Percentiles rank a stretch among this genome's conserved stretches.
These are phyloP conservation scores for Schizopora paradoxa DNA, from an alignment of 1,284 basidiomycete genomes.

Conservation along the genomic window DNA sequence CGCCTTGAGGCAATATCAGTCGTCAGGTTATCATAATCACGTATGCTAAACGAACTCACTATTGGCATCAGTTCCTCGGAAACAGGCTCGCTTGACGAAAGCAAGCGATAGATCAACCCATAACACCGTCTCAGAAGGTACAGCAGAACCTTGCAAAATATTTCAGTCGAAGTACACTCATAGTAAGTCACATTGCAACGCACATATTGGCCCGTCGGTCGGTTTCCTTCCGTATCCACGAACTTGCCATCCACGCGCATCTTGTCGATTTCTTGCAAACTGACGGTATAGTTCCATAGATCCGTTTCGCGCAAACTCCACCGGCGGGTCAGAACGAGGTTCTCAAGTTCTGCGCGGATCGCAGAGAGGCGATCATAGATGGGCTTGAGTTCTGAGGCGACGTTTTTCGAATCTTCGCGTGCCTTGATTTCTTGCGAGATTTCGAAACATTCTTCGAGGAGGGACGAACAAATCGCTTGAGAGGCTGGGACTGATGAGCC, in stretches of 20 bases:
- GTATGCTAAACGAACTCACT: slow-evolving; percentile 43
- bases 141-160: slow-evolving; percentile 65
- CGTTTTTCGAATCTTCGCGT: slow-evolving; percentile 87
- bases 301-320: slow-evolving; percentile 98
- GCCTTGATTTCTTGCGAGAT: slow-evolving; percentile 95
- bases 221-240: slow-evolving; percentile 89
- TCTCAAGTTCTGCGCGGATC: slow-evolving; percentile 84
- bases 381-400: slow-evolving; percentile 83
- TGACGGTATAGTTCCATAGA: slow-evolving; percentile 89
- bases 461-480: slow-evolving; percentile 82
- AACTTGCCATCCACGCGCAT: slow-evolving; percentile 98
- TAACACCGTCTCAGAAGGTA: slow-evolving; percentile 94
- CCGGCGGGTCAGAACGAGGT: slow-evolving; percentile 88
- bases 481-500: slow-evolving; percentile 84
- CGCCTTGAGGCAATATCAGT: slow-evolving; percentile 46
- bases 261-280: slow-evolving; percentile 94
- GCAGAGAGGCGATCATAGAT: slow-evolving; percentile 91
- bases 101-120: slow-evolving; percentile 89
- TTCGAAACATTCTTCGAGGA: slow-evolving; percentile 97
- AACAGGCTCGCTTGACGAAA: slow-evolving; percentile 98
- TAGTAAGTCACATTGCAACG: slow-evolving; percentile 26
- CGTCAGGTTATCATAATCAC: neutral
- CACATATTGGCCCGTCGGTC: slow-evolving; percentile 88
- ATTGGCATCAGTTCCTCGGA: slow-evolving; percentile 97
- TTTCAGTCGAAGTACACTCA: neutral